Evolutionary conservation across 345 rosid genomes (phyloP).

Genomic region (Crucihimalaya himalaica): DNA sequence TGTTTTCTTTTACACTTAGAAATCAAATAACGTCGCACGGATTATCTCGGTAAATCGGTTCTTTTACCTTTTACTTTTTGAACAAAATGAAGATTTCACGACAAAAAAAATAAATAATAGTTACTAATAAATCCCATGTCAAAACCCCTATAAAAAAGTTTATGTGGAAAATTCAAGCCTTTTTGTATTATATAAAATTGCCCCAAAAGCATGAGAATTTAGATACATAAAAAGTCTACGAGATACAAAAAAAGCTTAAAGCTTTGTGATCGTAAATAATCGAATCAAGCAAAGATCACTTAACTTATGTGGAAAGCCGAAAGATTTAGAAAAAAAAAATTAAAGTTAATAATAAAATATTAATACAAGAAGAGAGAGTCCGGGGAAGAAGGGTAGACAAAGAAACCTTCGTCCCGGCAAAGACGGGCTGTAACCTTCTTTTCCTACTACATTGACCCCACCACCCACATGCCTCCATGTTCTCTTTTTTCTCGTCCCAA

Average conservation of each 20-base stretch:
- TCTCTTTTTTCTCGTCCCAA: constrained; percentile 25
- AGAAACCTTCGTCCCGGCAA: constrained; percentile 68
- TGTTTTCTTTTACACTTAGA: too few species aligned
- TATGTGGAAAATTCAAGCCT: too few species aligned
- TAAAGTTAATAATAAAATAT: not conserved
- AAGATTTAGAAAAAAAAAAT: not conserved
- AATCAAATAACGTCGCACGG: too few species aligned
- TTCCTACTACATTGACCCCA: constrained; percentile 50
- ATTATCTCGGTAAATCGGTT: too few species aligned
- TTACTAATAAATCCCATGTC: too few species aligned
- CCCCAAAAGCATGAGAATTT: too few species aligned
- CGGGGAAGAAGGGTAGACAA: constrained; percentile 47
- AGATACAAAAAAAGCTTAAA: not conserved
- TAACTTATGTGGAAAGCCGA: constrained; percentile 2
- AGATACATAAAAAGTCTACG: not conserved
- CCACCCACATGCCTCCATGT: constrained; percentile 77
- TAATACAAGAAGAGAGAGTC: constrained; percentile 27
- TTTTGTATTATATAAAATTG: too few species aligned
- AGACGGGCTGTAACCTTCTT: constrained; percentile 63
- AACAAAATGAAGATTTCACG: too few species aligned
- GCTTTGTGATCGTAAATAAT: not conserved
- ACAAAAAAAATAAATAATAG: too few species aligned
- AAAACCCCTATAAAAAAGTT: too few species aligned
- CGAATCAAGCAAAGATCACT: constrained; percentile 8
- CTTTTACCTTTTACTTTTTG: too few species aligned